Evolutionary conservation across 1,139 yeast species (phyloP).

Genomic region (Geotrichum reessii): DNA sequence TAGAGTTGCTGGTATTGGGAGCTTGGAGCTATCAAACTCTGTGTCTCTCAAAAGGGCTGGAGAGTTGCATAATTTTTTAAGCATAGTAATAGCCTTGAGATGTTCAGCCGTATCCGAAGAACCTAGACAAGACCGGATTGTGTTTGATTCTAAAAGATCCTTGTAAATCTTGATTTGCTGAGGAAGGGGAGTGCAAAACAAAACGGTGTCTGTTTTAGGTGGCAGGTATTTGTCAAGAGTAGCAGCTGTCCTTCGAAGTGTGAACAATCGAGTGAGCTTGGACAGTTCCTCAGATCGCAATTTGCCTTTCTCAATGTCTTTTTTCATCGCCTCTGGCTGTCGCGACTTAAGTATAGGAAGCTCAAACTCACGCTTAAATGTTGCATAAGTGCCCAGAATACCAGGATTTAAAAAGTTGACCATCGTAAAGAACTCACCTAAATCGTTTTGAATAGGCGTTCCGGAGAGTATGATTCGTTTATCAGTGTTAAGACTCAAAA

Average conservation of each 20-base stretch:
- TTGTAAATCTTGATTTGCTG: slow-evolving; percentile 55
- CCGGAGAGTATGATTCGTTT: slow-evolving; percentile 71
- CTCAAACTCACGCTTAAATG: slow-evolving; percentile 62
- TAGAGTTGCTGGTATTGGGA: slow-evolving; percentile 15
- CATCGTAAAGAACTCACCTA: slow-evolving; percentile 74
- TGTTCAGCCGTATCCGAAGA: slow-evolving; percentile 43
- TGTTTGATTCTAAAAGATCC: slow-evolving; percentile 44
- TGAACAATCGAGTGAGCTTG: slow-evolving; percentile 56
- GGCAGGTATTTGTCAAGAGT: slow-evolving; percentile 66
- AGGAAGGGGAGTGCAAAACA: slow-evolving; percentile 71
- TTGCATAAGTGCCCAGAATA: slow-evolving; percentile 55
- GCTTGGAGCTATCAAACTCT: slow-evolving; percentile 16
- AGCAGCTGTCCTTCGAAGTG: slow-evolving; percentile 67
- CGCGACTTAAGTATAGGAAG: slow-evolving; percentile 70
- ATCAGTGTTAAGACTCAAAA: slow-evolving; percentile 51
- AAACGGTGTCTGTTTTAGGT: slow-evolving; percentile 67
- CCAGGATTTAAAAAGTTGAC: slow-evolving; percentile 84
- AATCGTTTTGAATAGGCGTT: slow-evolving; percentile 92
- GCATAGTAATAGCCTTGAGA: slow-evolving; percentile 63
- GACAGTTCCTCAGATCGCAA: slow-evolving; percentile 58
- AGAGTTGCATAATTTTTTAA: slow-evolving; percentile 80
- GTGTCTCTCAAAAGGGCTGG: slow-evolving; percentile 53
- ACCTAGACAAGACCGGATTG: slow-evolving; percentile 35
- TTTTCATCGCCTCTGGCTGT: slow-evolving; percentile 57
- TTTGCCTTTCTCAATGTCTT: slow-evolving; percentile 54